Evolutionary conservation across 495 filamentous ascomycete genomes (phyloP), one percentile per base, ranked within the genome.

Genomic region (Xylaria telfairii): DNA sequence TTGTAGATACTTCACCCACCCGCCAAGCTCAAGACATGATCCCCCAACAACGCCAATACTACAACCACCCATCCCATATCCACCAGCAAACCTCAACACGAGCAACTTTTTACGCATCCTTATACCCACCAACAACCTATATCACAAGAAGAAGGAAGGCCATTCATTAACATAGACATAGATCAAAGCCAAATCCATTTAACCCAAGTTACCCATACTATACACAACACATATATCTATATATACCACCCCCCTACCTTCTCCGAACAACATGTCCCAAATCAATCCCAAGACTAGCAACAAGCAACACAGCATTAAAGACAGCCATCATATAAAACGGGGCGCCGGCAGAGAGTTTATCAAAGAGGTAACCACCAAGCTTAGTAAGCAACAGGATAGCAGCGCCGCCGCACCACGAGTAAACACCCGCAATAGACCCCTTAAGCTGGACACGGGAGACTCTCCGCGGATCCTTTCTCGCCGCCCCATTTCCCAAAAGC

Each of bases 321-420:
- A 83, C 83, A 0, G 94, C 93, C 88, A 99, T 91, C 84, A 98
- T 90, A 81, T 92, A 96, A 79, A 99, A 98, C 15, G 96, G 96
- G 49, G 92, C 90, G 1, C 92, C 91, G 4, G 83, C 84, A 5
- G 88, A 88, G 65, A 89, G 76, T 28, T 71, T 79, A 79, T 98
- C 94, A 76, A 97, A 98, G 56, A 97, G 77, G 30, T 88, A 85
- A 0, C 96, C 96, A n/a, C 96, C 96, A 19, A 94, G 77, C 80
- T 99, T 99, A 26, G 96, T 99, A 32, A 99, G 84, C 2, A 97
- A 79, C 61, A 99, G 76, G 39, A 99, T 99, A 0, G 95, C 96
- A 0, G 89, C 90, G n/a, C 95, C 96, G 15, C 96, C 96, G 66
- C 90, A 92, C 68, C 97, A 87, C 64, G 92, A 94, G 75, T 99